These are phyloP conservation scores for Cercospora berteroae DNA, from an alignment of 2,329 filamentous ascomycete species.

Conservation along the genomic window DNA sequence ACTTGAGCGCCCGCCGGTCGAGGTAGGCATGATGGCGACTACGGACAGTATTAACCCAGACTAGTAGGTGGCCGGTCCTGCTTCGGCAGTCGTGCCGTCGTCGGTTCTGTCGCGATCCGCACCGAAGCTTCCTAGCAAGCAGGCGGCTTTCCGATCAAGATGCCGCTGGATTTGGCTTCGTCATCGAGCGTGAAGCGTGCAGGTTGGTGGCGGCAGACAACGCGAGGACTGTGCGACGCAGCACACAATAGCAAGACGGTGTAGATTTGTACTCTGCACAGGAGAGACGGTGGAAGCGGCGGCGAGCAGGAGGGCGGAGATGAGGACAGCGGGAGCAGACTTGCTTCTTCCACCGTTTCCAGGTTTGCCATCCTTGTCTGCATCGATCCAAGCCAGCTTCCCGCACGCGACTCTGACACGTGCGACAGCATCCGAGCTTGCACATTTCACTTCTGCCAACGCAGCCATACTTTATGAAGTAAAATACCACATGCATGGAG, in stretches of 20 bases:
- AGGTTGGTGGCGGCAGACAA: not conserved
- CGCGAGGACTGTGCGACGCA: not conserved
- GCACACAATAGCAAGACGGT: not conserved
- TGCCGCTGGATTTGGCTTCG: conserved; percentile 6
- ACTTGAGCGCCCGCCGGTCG: not conserved
- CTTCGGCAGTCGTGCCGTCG: conserved; percentile 5
- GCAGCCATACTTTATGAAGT: not conserved
- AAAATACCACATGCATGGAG: not conserved
- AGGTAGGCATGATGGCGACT: conserved; percentile 10
- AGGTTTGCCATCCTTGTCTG: conserved; percentile 5
- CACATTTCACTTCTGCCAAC: not conserved
- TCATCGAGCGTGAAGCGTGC: conserved; percentile 8
- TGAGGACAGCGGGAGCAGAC: not conserved
- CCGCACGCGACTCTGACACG: conserved; percentile 2
- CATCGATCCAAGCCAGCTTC: not conserved
- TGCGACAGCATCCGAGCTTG: not conserved
- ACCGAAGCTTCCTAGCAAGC: not conserved
- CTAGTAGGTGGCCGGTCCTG: conserved; percentile 5
- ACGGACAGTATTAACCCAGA: not conserved
- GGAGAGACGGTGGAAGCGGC: not conserved
- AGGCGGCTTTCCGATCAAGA: conserved; percentile 7
- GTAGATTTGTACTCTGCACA: not conserved
- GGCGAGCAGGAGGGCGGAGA: not conserved
- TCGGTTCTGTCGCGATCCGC: not conserved
- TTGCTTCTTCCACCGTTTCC: conserved; percentile 5